Evolutionary conservation across 768 basidiomycete species (phyloP).

Genomic region (Suillus ampliporus): DNA sequence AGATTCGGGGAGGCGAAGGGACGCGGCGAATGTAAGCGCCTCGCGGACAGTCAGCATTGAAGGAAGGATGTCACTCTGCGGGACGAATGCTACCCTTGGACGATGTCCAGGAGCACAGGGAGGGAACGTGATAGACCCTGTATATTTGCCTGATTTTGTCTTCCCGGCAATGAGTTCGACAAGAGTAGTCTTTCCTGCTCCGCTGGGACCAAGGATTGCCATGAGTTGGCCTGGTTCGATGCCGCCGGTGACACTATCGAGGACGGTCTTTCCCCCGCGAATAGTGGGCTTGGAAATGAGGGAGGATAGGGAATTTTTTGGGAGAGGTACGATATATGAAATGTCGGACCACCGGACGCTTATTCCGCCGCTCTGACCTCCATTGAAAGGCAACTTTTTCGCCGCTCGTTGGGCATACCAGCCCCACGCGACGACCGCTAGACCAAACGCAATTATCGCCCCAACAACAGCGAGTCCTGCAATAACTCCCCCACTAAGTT

Average conservation of each 20-base stretch:
- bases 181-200: slow-evolving; percentile 92
- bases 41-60: slow-evolving; percentile 81
- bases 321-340: slow-evolving; percentile 61
- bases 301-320: background rate
- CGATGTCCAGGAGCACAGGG: slow-evolving; percentile 35
- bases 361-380: slow-evolving; percentile 55
- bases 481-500: slow-evolving; percentile 83
- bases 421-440: slow-evolving; percentile 68
- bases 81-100: slow-evolving; percentile 82
- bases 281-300: background rate
- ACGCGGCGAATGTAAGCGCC: slow-evolving; percentile 84
- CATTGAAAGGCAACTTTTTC: slow-evolving; percentile 46
- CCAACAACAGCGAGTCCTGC: slow-evolving; percentile 90
- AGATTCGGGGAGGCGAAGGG: slow-evolving; percentile 80
- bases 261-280: slow-evolving; percentile 56
- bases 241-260: slow-evolving; percentile 71
- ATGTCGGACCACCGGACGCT: slow-evolving; percentile 72
- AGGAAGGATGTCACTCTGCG: slow-evolving; percentile 85
- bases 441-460: slow-evolving; percentile 57
- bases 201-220: slow-evolving; percentile 92
- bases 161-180: slow-evolving; percentile 91
- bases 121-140: slow-evolving; percentile 69
- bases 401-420: slow-evolving; percentile 66
- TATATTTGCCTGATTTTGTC: slow-evolving; percentile 70
- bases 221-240: slow-evolving; percentile 85